Base-by-base conservation (phyloP, 2,329 filamentous ascomycete genomes). In the Aspergillus ochraceoroseus region DNA sequence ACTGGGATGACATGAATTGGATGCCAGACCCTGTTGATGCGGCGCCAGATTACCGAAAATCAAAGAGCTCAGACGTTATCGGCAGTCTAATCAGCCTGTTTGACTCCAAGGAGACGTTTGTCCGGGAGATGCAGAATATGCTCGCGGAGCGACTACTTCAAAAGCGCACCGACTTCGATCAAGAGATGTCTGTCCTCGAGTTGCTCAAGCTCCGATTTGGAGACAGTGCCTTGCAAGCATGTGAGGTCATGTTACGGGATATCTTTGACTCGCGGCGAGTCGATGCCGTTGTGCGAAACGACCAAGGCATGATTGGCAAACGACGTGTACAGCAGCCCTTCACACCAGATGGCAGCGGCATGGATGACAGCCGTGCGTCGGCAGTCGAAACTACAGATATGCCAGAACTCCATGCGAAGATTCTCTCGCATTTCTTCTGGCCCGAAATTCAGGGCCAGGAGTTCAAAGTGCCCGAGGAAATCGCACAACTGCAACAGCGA, bases 241-340 rank as follows among this genome's bases (percentile, higher is more conserved):
- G 89, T 63, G 90, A 98, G 59, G 92, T 98, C 55, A 98, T 98
- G 92, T 77, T 98, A 42, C 86, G 84, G 49, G 92, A 98, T 61
- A 85, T 96, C 23, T 77, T 85, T 50, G 89, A 95, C 57, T 94
- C 88, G 1, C 75, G 76, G 46, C 76, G 79, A 28, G 78, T 94
- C 44, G 85, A 95, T 58, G 68, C 72, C 5, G 70, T 75, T 8
- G 79, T 95, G 32, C 72, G 79, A 28, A 74, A 72, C 41, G 70
- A 70, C 26, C 67, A 73, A 56, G 59, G 64, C 5, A 55, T 72
- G 17, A 56, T 46, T 43, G 54, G 33, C 35, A 54, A 38, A 62
- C 58, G 18, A 42, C 19, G 40, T 53, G 25, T 55, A 25, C 52
- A 45, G 28, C 32, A 32, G 3, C 51, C 47, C 28, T 49, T 32